phyloP scores from a whole-genome alignment of 768 basidiomycete species.

The Leccinum boreale region DNA sequence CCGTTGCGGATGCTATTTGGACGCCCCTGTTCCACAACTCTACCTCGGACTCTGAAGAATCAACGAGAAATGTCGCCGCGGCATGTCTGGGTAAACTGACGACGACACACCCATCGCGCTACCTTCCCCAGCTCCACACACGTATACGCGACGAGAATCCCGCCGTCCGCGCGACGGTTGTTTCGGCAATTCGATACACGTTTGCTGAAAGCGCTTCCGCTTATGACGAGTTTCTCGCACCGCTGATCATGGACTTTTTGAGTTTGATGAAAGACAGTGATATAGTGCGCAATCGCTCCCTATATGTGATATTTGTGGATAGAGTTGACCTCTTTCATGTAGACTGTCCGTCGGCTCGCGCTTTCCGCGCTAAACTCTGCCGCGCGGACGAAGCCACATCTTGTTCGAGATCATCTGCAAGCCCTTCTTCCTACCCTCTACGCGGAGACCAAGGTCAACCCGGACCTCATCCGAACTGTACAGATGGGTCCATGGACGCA shows the following conservation, averaged over 20 bases:
- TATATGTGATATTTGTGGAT: background rate
- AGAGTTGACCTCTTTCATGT: background rate
- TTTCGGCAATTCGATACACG: constrained; percentile 87
- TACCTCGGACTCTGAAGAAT: constrained; percentile 79
- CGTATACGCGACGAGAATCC: constrained; percentile 68
- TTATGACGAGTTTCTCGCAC: constrained; percentile 89
- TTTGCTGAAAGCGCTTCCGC: constrained; percentile 83
- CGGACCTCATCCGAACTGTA: constrained; percentile 79
- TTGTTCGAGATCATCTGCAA: constrained; percentile 81
- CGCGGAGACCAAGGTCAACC: constrained; percentile 77
- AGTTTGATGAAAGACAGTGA: constrained; percentile 87
- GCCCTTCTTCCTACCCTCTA: constrained; percentile 80
- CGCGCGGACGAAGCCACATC: constrained; percentile 89
- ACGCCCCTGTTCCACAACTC: constrained; percentile 89
- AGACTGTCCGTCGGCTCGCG: constrained; percentile 90
- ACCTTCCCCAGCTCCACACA: constrained; percentile 88
- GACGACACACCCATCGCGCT: constrained; percentile 84
- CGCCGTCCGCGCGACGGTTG: constrained; percentile 79
- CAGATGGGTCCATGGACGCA: constrained; percentile 98
- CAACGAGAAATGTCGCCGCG: constrained; percentile 90
- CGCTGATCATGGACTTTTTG: constrained; percentile 87
- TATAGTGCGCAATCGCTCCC: constrained; percentile 50
- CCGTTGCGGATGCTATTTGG: constrained; percentile 89
- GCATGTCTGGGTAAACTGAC: constrained; percentile 96
- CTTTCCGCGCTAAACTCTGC: constrained; percentile 92